Base-by-base conservation (phyloP, 495 filamentous ascomycete genomes). In the Rhypophila decipiens region DNA sequence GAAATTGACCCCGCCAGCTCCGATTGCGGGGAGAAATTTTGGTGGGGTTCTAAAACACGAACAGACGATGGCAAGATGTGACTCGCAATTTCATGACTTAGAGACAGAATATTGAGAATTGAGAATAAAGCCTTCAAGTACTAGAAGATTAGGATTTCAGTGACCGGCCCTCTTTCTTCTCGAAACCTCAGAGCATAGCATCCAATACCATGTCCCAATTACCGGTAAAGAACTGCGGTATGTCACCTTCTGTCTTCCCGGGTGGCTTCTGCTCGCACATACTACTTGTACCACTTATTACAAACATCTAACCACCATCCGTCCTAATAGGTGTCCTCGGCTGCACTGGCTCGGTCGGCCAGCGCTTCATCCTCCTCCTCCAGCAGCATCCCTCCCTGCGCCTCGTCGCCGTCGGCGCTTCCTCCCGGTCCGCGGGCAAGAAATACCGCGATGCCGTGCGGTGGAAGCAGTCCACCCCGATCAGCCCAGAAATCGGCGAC, bases 291-390 rank as follows among this genome's bases (percentile, higher is more conserved):
- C 35, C 35, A 44, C n/a, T 18, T 8, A 8, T 18, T 18, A 24
- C 13, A 21, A 18, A 15, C 18, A 18, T 22, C 31, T 33, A 15
- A 19, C 40, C 39, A 29, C 24, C 47, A 15, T 43, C 13, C 13
- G 46, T 21, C 21, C 19, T 40, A 21, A n/a, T 44, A 81, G 82
- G 80, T 52, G 83, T 86, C 38, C 71, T 86, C 37, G 83, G 83
- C 46, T 78, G 74, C 67, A 86, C 83, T n/a, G 88, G 88, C 51
- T 89, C 86, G 3, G 88, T 91, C 19, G 88, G 88, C 42, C 87
- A 91, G 67, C 79, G 87, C 51, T 93, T 93, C 58, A 88, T 90
- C 58, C 76, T 93, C 1, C 74, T 93, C 20, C 82, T 93, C 48
- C 82, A 85, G 34, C 76, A 83, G 29, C 88, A 94, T 64, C 86